phyloP scores from a whole-genome alignment of 176 grass and related monocot species.

The Zizania latifolia region DNA sequence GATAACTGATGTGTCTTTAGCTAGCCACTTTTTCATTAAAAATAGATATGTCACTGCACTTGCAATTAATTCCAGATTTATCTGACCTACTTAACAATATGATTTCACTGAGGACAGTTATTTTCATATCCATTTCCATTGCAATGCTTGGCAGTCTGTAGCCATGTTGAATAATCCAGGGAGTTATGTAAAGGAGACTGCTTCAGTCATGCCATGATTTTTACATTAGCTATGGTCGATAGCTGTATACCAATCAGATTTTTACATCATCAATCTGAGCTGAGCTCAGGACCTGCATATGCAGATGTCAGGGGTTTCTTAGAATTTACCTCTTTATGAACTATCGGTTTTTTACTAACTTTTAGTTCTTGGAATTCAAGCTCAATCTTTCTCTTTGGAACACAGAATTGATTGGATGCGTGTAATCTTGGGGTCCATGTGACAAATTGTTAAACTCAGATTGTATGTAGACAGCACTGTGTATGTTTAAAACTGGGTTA shows the following conservation, averaged over 20 bases:
- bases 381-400: slow-evolving; percentile 10
- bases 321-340: background rate
- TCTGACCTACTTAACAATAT: background rate
- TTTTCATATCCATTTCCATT: background rate
- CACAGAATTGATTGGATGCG: background rate
- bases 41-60: background rate
- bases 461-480: background rate
- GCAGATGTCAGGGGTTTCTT: background rate
- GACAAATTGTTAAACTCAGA: background rate
- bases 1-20: no score
- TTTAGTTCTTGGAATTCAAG: slow-evolving; percentile 4
- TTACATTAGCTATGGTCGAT: slow-evolving; percentile 3
- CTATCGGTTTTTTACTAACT: background rate
- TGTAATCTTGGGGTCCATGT: no score
- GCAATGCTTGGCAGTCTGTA: background rate
- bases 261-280: background rate
- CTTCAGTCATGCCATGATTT: background rate
- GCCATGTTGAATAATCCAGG: background rate
- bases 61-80: slow-evolving; percentile 1
- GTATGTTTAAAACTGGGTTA: background rate
- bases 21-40: no score
- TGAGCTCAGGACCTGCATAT: background rate
- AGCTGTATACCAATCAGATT: background rate
- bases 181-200: background rate
- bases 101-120: background rate